These are phyloP conservation scores for Sporothrix pseudoabietina DNA, from an alignment of 2,329 filamentous ascomycete species.

Conservation along the genomic window DNA sequence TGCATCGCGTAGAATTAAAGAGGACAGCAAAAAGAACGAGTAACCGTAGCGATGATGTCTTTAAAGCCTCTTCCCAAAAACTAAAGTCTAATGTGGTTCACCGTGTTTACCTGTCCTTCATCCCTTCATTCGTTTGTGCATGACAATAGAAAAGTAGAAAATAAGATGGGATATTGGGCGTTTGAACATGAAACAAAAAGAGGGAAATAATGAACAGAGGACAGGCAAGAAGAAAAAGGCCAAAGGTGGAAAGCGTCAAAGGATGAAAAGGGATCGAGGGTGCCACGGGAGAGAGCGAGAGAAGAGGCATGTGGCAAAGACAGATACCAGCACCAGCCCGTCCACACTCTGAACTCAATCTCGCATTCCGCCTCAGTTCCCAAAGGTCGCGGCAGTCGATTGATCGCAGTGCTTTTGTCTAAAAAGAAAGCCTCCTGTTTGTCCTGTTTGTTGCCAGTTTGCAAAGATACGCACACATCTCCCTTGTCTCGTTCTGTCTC, in stretches of 20 bases:
- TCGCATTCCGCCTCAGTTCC: neutral
- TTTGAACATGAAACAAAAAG: constrained; percentile 6
- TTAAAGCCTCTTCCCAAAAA: constrained; percentile 7
- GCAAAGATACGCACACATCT: neutral
- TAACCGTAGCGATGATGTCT: neutral
- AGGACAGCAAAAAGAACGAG: too few species aligned
- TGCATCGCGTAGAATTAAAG: neutral
- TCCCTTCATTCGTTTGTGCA: constrained; percentile 19
- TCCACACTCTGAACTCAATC: neutral
- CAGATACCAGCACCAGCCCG: neutral
- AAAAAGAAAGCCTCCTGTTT: neutral
- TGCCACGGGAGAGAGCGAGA: too few species aligned
- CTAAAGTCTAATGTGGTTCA: constrained; percentile 16
- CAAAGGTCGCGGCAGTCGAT: too few species aligned
- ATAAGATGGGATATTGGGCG: constrained; percentile 10
- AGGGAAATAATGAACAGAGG: neutral
- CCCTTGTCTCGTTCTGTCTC: neutral
- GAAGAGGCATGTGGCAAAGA: neutral
- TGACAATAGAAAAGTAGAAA: constrained; percentile 12
- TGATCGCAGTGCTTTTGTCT: constrained; percentile 20
- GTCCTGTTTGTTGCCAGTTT: neutral
- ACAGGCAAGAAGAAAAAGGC: neutral
- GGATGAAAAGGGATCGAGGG: too few species aligned
- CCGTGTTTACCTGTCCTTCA: constrained; percentile 10
- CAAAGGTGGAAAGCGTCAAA: neutral